A percentile compares a stretch with the other conserved stretches of the same genome.
Conservation (phyloP, 805 yeast species). For the Candida easanensis region DNA sequence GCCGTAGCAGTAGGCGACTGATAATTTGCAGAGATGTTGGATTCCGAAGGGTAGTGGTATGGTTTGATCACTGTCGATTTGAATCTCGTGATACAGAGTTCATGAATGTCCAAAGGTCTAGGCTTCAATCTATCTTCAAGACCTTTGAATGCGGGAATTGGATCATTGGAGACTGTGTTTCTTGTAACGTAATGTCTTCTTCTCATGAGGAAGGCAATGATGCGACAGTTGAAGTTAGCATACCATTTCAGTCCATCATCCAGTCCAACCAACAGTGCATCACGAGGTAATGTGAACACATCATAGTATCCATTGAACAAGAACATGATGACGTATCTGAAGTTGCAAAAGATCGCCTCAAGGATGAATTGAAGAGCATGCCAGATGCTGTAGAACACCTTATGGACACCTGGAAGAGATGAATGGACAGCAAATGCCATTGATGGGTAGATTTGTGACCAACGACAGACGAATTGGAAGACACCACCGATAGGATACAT, state of each 20-base stretch:
- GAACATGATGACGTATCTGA: slow-evolving; percentile 22
- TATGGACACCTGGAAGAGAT: slow-evolving; percentile 8
- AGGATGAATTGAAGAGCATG: slow-evolving; percentile 14
- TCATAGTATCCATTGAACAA: slow-evolving; percentile 21
- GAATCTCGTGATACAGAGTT: slow-evolving; percentile 18
- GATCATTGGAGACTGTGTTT: slow-evolving; percentile 20
- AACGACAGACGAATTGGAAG: slow-evolving; percentile 10
- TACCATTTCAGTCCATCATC: slow-evolving; percentile 10
- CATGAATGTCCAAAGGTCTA: slow-evolving; percentile 23
- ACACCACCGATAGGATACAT: slow-evolving; percentile 21
- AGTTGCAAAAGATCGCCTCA: slow-evolving; percentile 17
- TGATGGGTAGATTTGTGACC: slow-evolving; percentile 20
- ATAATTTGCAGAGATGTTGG: not conserved
- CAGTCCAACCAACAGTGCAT: slow-evolving; percentile 7
- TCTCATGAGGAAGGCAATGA: slow-evolving; percentile 21
- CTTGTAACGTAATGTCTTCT: slow-evolving; percentile 19
- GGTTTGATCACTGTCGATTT: slow-evolving; percentile 15
- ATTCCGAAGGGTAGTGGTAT: slow-evolving; percentile 22
- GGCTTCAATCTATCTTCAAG: slow-evolving; percentile 17
- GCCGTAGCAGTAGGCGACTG: not conserved
- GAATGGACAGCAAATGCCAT: slow-evolving; percentile 8
- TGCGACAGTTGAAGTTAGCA: slow-evolving; percentile 22
- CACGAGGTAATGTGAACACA: slow-evolving; percentile 14
- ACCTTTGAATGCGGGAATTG: slow-evolving; percentile 17
- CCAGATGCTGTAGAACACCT: slow-evolving; percentile 21